Evolutionary conservation across 306 rosid genomes (phyloP).

Genomic region (Acacia melanoxylon): DNA sequence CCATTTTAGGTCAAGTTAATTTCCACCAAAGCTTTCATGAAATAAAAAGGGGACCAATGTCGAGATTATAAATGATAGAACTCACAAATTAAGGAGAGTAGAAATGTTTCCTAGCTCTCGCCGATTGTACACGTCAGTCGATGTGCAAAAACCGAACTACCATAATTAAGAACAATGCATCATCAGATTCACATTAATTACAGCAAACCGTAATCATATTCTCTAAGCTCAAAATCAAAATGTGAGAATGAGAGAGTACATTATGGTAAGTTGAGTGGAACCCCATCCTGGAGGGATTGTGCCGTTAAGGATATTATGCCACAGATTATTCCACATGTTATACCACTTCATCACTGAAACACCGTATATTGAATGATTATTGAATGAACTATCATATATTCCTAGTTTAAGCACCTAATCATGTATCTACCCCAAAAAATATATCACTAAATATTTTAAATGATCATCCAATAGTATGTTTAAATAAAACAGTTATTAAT

Average conservation of each 20-base stretch:
- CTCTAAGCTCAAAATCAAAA: background rate
- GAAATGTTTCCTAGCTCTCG: conserved; percentile 51
- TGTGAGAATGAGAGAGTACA: conserved; percentile 33
- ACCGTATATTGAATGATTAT: too few relatives aligned
- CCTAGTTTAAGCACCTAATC: too few relatives aligned
- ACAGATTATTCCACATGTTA: conserved; percentile 7
- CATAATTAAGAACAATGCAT: conserved; percentile 16
- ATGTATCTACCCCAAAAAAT: too few relatives aligned
- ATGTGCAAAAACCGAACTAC: conserved; percentile 38
- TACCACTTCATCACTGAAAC: too few relatives aligned
- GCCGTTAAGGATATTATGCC: conserved; percentile 51
- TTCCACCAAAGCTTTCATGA: background rate
- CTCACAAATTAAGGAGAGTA: conserved; percentile 71
- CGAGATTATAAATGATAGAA: background rate
- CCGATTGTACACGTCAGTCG: conserved; percentile 55
- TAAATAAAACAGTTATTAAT: too few relatives aligned
- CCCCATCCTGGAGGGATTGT: conserved; percentile 68
- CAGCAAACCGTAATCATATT: background rate
- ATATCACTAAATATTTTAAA: too few relatives aligned
- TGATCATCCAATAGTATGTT: too few relatives aligned
- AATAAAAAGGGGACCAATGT: background rate
- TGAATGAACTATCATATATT: too few relatives aligned
- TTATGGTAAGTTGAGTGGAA: conserved; percentile 35
- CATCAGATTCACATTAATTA: background rate
- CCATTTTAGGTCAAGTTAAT: conserved; percentile 21